Percentiles rank a stretch among this genome's conserved stretches.
Conservation (phyloP, 2,329 filamentous ascomycete genomes). For the Seiridium unicorne region DNA sequence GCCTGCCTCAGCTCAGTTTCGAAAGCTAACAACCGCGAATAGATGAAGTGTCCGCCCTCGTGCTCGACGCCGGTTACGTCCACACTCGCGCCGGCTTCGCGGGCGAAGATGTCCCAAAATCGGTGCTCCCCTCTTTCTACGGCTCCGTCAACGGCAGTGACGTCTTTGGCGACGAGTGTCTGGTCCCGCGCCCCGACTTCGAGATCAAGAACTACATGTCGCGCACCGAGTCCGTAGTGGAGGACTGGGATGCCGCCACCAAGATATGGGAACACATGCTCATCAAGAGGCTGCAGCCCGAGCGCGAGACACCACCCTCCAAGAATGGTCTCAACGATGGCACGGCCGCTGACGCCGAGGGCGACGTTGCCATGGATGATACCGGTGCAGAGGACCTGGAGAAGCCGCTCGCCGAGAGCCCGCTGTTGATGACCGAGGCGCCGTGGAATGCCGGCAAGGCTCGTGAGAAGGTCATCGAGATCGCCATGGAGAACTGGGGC, state of each 20-base stretch:
- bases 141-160: conserved; percentile 57
- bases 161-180: conserved; percentile 87
- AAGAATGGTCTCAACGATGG: conserved; percentile 77
- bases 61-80: conserved; percentile 92
- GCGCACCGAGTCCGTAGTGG: conserved; percentile 76
- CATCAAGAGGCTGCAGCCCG: conserved; percentile 80
- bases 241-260: conserved; percentile 92
- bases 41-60: conserved; percentile 97
- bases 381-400: conserved; percentile 55
- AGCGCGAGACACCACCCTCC: conserved; percentile 65
- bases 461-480: conserved; percentile 90
- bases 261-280: conserved; percentile 93
- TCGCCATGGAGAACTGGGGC: conserved; percentile 96
- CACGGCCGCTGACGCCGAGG: conserved; percentile 53
- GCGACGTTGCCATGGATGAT: conserved; percentile 59
- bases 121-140: conserved; percentile 88
- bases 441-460: conserved; percentile 88
- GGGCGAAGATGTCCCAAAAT: conserved; percentile 95
- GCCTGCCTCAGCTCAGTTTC: background rate
- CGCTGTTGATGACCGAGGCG: conserved; percentile 89
- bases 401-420: conserved; percentile 84
- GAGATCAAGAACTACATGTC: conserved; percentile 93
- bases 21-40: conserved; percentile 15
- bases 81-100: conserved; percentile 93
- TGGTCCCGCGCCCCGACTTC: conserved; percentile 72